Evolutionary conservation across 2,329 filamentous ascomycete genomes (phyloP).

Genomic region (Rutstroemia sp.): DNA sequence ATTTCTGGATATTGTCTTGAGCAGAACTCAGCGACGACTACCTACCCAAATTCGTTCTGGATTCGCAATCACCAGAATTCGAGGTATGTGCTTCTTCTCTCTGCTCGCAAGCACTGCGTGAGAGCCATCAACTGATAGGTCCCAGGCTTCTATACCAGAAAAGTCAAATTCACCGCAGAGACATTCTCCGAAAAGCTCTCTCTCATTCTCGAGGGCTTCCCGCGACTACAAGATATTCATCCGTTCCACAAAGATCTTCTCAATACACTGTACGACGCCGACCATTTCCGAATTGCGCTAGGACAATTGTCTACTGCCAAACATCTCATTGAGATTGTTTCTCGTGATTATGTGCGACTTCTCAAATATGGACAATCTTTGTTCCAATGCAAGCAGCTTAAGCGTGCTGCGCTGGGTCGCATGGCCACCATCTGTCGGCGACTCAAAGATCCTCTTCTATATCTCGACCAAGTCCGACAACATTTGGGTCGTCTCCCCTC

Average conservation of each 20-base stretch:
- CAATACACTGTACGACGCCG: conserved; percentile 97
- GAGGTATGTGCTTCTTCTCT: conserved; percentile 37
- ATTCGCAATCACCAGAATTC: conserved; percentile 92
- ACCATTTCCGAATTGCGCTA: conserved; percentile 95
- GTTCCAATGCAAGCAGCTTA: conserved; percentile 98
- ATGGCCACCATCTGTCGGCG: conserved; percentile 97
- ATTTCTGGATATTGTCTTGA: conserved; percentile 95
- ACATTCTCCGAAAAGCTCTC: conserved; percentile 93
- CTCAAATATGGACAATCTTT: conserved; percentile 95
- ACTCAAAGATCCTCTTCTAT: conserved; percentile 88
- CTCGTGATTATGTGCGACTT: conserved; percentile 90
- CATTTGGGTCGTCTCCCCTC: conserved; percentile 94
- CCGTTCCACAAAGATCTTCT: conserved; percentile 81
- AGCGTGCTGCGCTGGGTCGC: conserved; percentile 88
- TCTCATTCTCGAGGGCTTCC: conserved; percentile 87
- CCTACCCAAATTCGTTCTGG: conserved; percentile 93
- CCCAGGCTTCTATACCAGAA: conserved; percentile 84
- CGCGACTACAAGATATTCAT: conserved; percentile 87
- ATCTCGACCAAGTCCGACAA: conserved; percentile 93
- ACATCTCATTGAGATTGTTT: conserved; percentile 92
- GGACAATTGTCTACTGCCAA: conserved; percentile 95
- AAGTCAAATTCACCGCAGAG: conserved; percentile 97
- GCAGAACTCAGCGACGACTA: conserved; percentile 82
- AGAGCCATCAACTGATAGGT: conserved; percentile 15
- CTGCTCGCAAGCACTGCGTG: neutral